phyloP scores from a whole-genome alignment of 2,329 filamentous ascomycete species.

The Fusarium nodosum region DNA sequence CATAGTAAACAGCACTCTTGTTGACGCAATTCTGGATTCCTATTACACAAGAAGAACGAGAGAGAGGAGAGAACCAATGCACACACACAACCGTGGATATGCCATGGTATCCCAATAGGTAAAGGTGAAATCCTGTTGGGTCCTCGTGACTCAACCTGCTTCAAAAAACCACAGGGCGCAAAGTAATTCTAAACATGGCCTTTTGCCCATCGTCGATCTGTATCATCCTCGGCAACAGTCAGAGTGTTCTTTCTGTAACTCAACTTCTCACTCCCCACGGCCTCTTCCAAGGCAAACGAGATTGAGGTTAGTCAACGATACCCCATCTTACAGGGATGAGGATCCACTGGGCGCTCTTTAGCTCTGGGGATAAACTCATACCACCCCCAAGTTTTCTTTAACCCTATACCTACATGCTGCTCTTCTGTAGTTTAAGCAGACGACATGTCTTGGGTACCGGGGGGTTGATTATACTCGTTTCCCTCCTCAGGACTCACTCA shows the following conservation, averaged over 20 bases:
- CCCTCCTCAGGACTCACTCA: neutral
- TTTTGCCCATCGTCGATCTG: conserved; percentile 24
- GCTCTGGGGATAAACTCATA: conserved; percentile 43
- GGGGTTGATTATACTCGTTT: conserved; percentile 23
- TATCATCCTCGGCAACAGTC: conserved; percentile 9
- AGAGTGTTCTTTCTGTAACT: conserved; percentile 3
- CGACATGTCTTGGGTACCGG: conserved; percentile 14
- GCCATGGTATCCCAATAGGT: neutral
- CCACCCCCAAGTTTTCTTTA: conserved; percentile 36
- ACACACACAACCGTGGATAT: conserved; percentile 8
- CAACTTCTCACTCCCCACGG: conserved; percentile 33
- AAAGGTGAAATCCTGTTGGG: conserved; percentile 16
- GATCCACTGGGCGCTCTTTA: conserved; percentile 11
- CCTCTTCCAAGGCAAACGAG: conserved; percentile 44
- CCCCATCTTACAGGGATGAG: conserved; percentile 23
- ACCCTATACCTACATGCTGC: conserved; percentile 19
- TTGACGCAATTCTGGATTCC: conserved; percentile 1
- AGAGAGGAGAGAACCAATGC: conserved; percentile 3
- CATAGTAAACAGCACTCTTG: conserved; percentile 1
- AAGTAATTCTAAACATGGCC: conserved; percentile 33
- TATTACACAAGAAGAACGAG: conserved; percentile 27
- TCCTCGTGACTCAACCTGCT: conserved; percentile 27
- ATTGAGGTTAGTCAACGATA: conserved; percentile 45
- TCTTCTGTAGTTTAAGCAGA: conserved; percentile 25
- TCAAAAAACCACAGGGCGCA: conserved; percentile 37